Conservation (phyloP, 768 basidiomycete species). For the Mycena latifolia region DNA sequence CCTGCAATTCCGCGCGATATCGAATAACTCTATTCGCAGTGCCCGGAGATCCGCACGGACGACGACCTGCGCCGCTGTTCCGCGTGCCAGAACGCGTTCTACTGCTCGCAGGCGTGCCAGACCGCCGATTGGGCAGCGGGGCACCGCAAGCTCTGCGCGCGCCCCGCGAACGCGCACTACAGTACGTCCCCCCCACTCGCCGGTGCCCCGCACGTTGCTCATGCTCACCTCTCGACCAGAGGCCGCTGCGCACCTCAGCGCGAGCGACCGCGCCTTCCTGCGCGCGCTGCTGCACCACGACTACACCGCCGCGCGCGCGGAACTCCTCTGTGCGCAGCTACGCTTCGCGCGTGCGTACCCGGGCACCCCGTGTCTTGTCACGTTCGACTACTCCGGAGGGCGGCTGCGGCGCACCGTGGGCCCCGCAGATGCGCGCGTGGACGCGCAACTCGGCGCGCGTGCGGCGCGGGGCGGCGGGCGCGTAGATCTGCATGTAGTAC, state of each 20-base stretch:
- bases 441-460: neutral
- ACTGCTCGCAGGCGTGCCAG: conserved; percentile 22
- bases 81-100: conserved; percentile 18
- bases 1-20: neutral
- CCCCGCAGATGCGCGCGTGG: neutral
- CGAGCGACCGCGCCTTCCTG: conserved; percentile 10
- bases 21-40: neutral
- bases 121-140: conserved; percentile 14
- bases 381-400: conserved; percentile 20
- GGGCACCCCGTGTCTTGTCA: neutral
- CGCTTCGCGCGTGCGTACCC: neutral
- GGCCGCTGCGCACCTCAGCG: conserved; percentile 7
- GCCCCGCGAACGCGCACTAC: neutral
- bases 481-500: conserved; percentile 20
- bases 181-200: neutral
- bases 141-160: conserved; percentile 14
- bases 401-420: neutral
- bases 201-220: neutral
- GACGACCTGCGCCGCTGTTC: conserved; percentile 5
- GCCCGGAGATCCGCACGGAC: conserved; percentile 7
- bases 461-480: conserved; percentile 15
- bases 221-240: neutral
- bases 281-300: conserved; percentile 20
- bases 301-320: neutral
- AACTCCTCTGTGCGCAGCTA: neutral